Evolutionary conservation across 148 eudicot species (phyloP).

Genomic region (Pouteria glomerata): DNA sequence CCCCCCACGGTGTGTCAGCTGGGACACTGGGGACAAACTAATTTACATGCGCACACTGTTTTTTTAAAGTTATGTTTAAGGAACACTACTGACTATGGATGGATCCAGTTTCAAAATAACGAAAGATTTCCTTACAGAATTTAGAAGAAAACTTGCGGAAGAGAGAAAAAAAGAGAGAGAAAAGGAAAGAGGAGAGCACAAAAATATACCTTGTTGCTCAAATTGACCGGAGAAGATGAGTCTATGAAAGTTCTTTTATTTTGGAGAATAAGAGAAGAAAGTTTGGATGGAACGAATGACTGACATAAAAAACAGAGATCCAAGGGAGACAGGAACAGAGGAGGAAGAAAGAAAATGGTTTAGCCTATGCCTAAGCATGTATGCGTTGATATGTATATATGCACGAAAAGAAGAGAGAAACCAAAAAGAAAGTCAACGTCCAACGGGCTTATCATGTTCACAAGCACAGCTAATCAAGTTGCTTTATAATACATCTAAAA

Average conservation of each 20-base stretch:
- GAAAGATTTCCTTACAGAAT: not conserved
- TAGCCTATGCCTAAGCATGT: not conserved
- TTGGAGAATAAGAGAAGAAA: not conserved
- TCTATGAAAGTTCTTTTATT: not conserved
- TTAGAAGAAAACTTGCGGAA: no score
- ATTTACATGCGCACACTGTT: constrained; percentile 16
- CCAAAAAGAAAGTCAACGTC: constrained; percentile 21
- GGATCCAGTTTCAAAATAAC: constrained; percentile 13
- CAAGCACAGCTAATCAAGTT: not conserved
- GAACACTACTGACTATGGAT: constrained; percentile 5
- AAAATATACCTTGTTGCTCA: not conserved
- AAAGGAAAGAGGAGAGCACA: not conserved
- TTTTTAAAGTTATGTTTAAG: constrained; percentile 19
- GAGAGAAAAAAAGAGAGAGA: not conserved
- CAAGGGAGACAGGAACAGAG: no score
- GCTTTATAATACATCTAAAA: not conserved
- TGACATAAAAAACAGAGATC: no score
- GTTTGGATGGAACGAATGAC: not conserved
- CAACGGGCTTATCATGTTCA: not conserved
- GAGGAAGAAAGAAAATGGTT: not conserved
- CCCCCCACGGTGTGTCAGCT: not conserved
- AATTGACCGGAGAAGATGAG: not conserved
- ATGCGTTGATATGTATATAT: constrained; percentile 2
- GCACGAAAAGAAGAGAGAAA: no score
- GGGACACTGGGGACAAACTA: not conserved